Evolutionary conservation across 192 early-diverging fungal species (phyloP), one percentile per base, ranked within the genome.

Genomic region (Dimargaris cristalligena): DNA sequence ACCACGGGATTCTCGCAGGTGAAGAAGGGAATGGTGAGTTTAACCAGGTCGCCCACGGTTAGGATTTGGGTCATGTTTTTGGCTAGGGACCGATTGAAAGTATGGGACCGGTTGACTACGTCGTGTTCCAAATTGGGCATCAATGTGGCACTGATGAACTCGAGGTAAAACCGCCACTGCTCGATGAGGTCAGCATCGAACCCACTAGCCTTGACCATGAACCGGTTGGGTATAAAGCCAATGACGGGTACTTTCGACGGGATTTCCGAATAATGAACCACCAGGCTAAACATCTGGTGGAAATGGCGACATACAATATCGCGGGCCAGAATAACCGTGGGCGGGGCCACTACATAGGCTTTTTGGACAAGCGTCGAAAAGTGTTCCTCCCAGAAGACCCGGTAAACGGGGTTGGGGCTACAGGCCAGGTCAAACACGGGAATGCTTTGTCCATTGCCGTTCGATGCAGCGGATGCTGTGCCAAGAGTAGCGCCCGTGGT

Each of bases 1-100:
- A 91, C 86, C 11, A 65, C 57, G 14, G 67, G 58, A 26, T 78
- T 73, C 44, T 93, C 88, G 32, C 78, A 80, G 20, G 77, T 63
- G 6, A 93, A 63, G 13, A 88, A 79, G 10, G 80, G 80, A 2
- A 83, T 65, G 14, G 80, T 65, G 54, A 83, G 66, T 6, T 79
- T 72, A 51, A 91, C 86, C 11, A 93, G 64, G 59, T 78, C 76
- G 16, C 68, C 60, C 2, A 82, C 66, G 25, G 66, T 74, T 13
- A 66, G 63, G 33, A 82, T 76, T 16, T 75, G 13, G 69, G 63
- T 29, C 72, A 73, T 58, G 62, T 67, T 31, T 61, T 60, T 13
- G 57, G 64, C 55, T 69, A 73, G 9, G 67, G 52, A 1, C 63
- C 41, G 2, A 65, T 69, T 3, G 74, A 67, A 25, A 66, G 71